Base-by-base conservation (phyloP, 2,329 filamentous ascomycete genomes). In the Coniochaeta pulveracea region DNA sequence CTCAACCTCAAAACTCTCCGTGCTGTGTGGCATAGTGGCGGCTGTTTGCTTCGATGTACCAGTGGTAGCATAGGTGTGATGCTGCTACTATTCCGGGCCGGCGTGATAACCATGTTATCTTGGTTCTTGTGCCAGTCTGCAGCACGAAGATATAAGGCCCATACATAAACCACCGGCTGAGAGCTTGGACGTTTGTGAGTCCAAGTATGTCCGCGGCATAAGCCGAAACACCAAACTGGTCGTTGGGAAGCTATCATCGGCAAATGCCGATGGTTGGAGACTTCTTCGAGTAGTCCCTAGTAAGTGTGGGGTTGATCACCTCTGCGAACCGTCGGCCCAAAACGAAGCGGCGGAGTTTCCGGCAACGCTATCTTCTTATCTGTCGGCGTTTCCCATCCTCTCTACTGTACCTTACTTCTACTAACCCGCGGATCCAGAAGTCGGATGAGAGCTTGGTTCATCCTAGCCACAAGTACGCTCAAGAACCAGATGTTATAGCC, bases 21-120 rank as follows among this genome's bases (percentile, higher is more conserved):
- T 26, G n/a, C 25, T 26, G 25, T 26, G 25, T 14, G 25, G 25
- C 25, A 26, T 26, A 12, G 6, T 26, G 25, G 25, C 25, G 25
- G 11, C 17, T 12, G 25, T 26, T 26, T 26, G 25, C 5, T 26
- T 26, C 25, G 25, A 26, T 14, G 10, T 26, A 26, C 17, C 25
- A 6, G 14, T 12, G 12, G 12, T 7, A 12, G 25, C 8, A 15
- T 26, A 15, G 14, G 14, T 15, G 12, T 26, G 4, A 7, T 7
- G 6, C 9, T 26, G 17, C 23, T 26, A 26, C 11, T 26, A 26
- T n/a, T n/a, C 25, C 25, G 6, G 14, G 4, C 17, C 17, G 25
- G 25, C 25, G 25, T 26, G 23, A 26, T 15, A 26, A 12, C 25
- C n/a, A 12, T 6, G 25, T 12, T 26, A 6, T 12, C 10, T 8